Evolutionary conservation across 768 basidiomycete genomes (phyloP), one percentile per base, ranked within the genome.

Genomic region (Phanerochaete sordida): DNA sequence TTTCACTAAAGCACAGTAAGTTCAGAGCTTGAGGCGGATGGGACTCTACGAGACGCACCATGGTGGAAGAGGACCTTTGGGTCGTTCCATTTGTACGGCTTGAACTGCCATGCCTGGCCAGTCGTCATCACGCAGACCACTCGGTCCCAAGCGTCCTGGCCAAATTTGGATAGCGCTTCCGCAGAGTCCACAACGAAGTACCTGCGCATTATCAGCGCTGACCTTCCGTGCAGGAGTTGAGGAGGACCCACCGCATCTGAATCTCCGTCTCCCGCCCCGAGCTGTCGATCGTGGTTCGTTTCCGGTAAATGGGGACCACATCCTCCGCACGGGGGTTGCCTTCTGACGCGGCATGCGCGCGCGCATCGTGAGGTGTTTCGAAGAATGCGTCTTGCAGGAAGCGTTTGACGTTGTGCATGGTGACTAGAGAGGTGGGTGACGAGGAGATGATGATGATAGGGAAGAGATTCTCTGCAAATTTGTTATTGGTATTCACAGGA

Each of bases 71-170:
- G 74, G 53, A 90, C 83, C 61, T 86, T 85, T 0, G 97, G 97
- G 68, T 98, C 95, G 52, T 82, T 87, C 96, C 96, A 99, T 71
- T 96, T 95, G 76, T 98, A 98, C 19, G 92, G 90, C 59, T 88
- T 81, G 75, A 99, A 99, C 71, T 99, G 97, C 97, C 97, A 98
- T 31, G 91, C 89, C 66, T 98, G 96, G 1, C 97, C 97, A 0
- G 97, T 99, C 9, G 97, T 98, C 86, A 97, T 89, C 16, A 99
- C 96, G 65, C 95, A 97, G 3, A 97, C 89, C 4, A 99, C 97
- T 37, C 96, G 84, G 58, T 98, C 95, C 95, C 96, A 98, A 1
- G 93, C 90, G 61, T 97, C 95, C 3, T 89, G 79, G 4, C 90
- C 91, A 64, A 99, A 95, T 74, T 98, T 98, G 33, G 84, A 82